These are phyloP conservation scores for Sclerotinia spermophila DNA, from an alignment of 2,329 filamentous ascomycete genomes.

Conservation along the genomic window DNA sequence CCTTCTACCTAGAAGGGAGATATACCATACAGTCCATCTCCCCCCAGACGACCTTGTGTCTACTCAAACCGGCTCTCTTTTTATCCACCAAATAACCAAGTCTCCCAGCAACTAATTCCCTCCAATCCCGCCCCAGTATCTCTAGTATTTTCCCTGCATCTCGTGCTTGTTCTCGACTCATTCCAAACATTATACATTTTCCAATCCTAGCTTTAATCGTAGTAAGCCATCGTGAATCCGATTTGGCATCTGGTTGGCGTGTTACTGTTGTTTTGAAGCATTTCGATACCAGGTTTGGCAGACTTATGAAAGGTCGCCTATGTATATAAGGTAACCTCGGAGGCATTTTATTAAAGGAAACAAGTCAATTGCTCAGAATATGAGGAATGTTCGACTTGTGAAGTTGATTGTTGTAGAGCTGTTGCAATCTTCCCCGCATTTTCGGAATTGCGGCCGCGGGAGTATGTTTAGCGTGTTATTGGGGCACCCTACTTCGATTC, in stretches of 20 bases:
- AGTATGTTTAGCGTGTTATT: slow-evolving; percentile 1
- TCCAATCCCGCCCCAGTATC: slow-evolving; percentile 63
- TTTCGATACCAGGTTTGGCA: neutral
- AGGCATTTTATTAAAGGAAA: neutral
- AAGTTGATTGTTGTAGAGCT: neutral
- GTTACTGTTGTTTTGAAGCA: neutral
- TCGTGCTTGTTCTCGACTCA: slow-evolving; percentile 53
- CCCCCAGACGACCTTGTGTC: slow-evolving; percentile 73
- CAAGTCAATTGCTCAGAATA: neutral
- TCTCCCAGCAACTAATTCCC: slow-evolving; percentile 65
- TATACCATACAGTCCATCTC: slow-evolving; percentile 70
- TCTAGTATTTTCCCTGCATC: slow-evolving; percentile 58
- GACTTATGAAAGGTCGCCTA: neutral
- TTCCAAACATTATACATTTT: slow-evolving; percentile 71
- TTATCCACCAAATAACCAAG: slow-evolving; percentile 70
- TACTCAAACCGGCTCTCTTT: slow-evolving; percentile 58
- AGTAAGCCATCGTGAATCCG: slow-evolving; percentile 60
- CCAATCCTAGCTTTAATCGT: slow-evolving; percentile 65
- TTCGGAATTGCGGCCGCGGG: slow-evolving; percentile 6
- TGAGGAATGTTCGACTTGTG: neutral
- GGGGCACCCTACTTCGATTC: neutral
- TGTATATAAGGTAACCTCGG: neutral
- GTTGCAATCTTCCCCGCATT: neutral
- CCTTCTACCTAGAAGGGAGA: slow-evolving; percentile 22
- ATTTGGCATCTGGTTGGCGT: neutral